Conservation (phyloP, 2,329 filamentous ascomycete genomes). For the Penicillium sclerotigenum region DNA sequence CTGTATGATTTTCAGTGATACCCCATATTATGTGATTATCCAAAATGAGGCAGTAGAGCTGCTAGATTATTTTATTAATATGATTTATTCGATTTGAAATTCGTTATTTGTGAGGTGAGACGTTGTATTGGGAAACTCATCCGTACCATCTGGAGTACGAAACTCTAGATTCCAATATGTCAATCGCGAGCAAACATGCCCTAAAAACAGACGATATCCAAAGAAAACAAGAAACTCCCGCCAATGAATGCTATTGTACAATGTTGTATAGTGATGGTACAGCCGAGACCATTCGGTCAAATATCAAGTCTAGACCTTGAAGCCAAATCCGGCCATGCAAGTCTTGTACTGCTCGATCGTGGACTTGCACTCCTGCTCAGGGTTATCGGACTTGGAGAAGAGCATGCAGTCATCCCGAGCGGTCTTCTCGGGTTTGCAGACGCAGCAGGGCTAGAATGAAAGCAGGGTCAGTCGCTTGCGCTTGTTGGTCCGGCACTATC, state of each 20-base stretch:
- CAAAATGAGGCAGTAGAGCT: constrained; percentile 2
- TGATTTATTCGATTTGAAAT: not conserved
- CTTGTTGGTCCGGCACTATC: not conserved
- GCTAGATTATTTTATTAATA: constrained; percentile 6
- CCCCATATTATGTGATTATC: constrained; percentile 20
- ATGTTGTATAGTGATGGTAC: constrained; percentile 12
- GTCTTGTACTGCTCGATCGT: constrained; percentile 80
- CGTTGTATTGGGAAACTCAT: constrained; percentile 10
- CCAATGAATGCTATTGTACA: constrained; percentile 26
- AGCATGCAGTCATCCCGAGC: constrained; percentile 98
- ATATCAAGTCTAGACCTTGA: constrained; percentile 55
- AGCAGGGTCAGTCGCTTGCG: constrained; percentile 2
- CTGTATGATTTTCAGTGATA: constrained; percentile 26
- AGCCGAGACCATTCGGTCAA: not conserved
- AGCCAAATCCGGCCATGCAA: constrained; percentile 93
- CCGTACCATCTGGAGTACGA: not conserved
- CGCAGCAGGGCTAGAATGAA: constrained; percentile 76
- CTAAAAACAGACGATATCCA: constrained; percentile 5
- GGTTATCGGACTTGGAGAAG: constrained; percentile 80
- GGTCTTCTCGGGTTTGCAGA: constrained; percentile 93
- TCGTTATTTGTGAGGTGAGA: constrained; percentile 15
- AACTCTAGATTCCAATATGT: constrained; percentile 7
- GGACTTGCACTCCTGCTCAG: constrained; percentile 73
- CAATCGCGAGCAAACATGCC: constrained; percentile 6
- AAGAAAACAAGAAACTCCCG: constrained; percentile 15